Evolutionary conservation across 768 basidiomycete genomes (phyloP).

Genomic region (Boletus patriciae): DNA sequence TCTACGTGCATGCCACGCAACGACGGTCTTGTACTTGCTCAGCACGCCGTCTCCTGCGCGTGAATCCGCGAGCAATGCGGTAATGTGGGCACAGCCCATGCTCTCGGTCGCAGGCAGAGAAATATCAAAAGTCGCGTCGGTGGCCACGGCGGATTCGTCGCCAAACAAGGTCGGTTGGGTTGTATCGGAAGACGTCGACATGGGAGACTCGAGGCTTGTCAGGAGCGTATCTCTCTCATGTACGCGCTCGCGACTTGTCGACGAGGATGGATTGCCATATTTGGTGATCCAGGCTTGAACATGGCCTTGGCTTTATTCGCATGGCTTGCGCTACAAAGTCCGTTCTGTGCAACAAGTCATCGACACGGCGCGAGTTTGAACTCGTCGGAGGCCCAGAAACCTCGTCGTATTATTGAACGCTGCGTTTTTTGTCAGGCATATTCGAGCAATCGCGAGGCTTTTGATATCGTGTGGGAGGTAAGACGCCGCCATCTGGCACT

Average conservation of each 20-base stretch:
- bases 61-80: constrained; percentile 37
- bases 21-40: constrained; percentile 52
- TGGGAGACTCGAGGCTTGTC: not conserved
- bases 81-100: constrained; percentile 43
- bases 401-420: not conserved
- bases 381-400: not conserved
- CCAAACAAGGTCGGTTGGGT: constrained; percentile 33
- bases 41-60: constrained; percentile 31
- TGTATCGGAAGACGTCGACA: constrained; percentile 34
- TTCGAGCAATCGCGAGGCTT: constrained; percentile 37
- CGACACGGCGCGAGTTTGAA: not conserved
- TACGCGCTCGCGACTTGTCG: not conserved
- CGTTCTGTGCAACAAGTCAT: not conserved
- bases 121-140: constrained; percentile 14
- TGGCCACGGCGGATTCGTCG: constrained; percentile 18
- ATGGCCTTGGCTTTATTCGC: constrained; percentile 4
- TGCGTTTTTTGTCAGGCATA: constrained; percentile 47
- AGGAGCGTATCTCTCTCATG: not conserved
- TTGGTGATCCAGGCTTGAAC: not conserved
- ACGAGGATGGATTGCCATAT: constrained; percentile 12
- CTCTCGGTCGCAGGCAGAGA: constrained; percentile 7
- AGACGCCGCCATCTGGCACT: not conserved
- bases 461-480: constrained; percentile 53
- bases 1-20: constrained; percentile 54
- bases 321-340: constrained; percentile 9